Evolutionary conservation across 148 eudicot genomes (phyloP), one percentile per base, ranked within the genome.

Genomic region (Spergularia bocconei): DNA sequence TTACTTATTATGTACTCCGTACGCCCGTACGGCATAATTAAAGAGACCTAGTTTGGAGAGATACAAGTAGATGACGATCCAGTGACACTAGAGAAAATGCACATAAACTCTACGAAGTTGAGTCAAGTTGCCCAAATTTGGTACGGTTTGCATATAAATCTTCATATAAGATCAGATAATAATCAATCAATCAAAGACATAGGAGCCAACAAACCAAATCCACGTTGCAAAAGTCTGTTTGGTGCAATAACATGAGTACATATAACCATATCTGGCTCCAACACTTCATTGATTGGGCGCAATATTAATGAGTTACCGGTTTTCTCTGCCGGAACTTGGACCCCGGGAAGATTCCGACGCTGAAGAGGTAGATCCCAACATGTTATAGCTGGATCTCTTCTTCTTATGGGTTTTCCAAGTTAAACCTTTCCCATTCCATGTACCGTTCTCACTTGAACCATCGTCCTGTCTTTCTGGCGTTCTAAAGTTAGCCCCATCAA

Each of bases 331-430:
- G 5, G 81, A 73, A 83, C 68, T 73, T 75, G 76, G 79, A 77
- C 77, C 78, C 60, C 69, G 80, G 7, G 71, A 70, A 56, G 78
- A 55, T 53, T 77, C 87, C 21, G 65, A 72, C 21, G 61, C 25
- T 36, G 84, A 73, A 11, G 84, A 69, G 1, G 67, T 29, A 50
- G 75, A 39, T 23, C 85, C 86, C 74, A 83, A 5, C 56, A 62
- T 15, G 59, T 67, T 75, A 81, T 73, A 82, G 81, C 91, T 91
- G 36, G 99, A 90, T 79, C 99, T 84, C 86, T 85, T 95, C 77
- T 81, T 86, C 77, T 89, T 95, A 76, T 92, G 94, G 55, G 90
- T 82, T 72, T 78, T 87, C 99, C 99, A 95, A 51, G 87, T 84
- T 60, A 89, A 71, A 14, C 67, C 72, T 16, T 58, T 72, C 11